A percentile compares a stretch with the other conserved stretches of the same genome.
Evolutionary conservation across 2,329 filamentous ascomycete genomes (phyloP).

Genomic region (Clonostachys rhizophaga): DNA sequence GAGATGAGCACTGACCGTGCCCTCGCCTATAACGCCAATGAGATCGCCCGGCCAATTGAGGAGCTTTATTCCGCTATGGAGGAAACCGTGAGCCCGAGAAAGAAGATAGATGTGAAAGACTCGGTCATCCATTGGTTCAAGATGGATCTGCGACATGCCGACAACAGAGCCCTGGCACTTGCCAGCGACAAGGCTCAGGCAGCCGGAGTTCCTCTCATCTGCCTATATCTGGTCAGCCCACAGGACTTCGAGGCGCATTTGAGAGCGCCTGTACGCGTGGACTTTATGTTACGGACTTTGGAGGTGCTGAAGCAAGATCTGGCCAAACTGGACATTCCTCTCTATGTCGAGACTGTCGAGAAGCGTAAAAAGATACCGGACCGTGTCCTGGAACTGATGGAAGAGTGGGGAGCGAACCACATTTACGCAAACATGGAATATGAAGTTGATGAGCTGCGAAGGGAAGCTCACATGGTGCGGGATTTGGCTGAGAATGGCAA

Average conservation of each 20-base stretch:
- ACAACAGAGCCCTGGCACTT: slow-evolving; percentile 68
- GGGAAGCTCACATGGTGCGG: slow-evolving; percentile 65
- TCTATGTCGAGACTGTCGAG: slow-evolving; percentile 69
- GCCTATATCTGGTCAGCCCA: slow-evolving; percentile 75
- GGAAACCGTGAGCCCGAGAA: slow-evolving; percentile 52
- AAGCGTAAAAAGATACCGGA: slow-evolving; percentile 57
- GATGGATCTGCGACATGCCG: slow-evolving; percentile 66
- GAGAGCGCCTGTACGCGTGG: slow-evolving; percentile 67
- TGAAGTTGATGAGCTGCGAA: slow-evolving; percentile 81
- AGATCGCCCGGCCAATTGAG: slow-evolving; percentile 70
- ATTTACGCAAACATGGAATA: slow-evolving; percentile 85
- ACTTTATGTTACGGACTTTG: slow-evolving; percentile 75
- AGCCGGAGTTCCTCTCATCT: slow-evolving; percentile 66
- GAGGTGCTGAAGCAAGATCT: slow-evolving; percentile 62
- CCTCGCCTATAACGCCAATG: slow-evolving; percentile 65
- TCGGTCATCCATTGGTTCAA: slow-evolving; percentile 91
- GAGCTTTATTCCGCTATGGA: slow-evolving; percentile 55
- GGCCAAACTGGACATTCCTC: slow-evolving; percentile 67
- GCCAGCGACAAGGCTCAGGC: slow-evolving; percentile 63
- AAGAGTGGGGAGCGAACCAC: slow-evolving; percentile 69
- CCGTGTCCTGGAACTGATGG: slow-evolving; percentile 60
- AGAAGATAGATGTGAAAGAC: slow-evolving; percentile 44
- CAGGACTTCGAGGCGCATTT: slow-evolving; percentile 82
- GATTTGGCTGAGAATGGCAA: slow-evolving; percentile 59
- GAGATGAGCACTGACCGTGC: slow-evolving; percentile 84